A percentile compares a stretch with the other conserved stretches of the same genome.
phyloP scores from a whole-genome alignment of 1,139 yeast genomes.

The Diutina rugosa region DNA sequence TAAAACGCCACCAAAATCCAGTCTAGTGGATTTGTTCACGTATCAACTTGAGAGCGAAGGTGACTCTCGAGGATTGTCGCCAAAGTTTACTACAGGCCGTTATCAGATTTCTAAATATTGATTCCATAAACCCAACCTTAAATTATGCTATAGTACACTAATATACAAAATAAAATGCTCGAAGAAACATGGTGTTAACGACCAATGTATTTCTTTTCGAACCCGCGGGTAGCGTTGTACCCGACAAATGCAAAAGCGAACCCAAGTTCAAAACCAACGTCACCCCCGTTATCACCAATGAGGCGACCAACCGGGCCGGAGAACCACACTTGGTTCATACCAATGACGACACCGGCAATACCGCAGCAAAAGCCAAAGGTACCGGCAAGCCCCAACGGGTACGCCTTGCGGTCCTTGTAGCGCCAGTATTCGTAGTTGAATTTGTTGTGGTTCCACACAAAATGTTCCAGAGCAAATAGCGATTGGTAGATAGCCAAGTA shows the following conservation, averaged over 20 bases:
- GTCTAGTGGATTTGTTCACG: no score
- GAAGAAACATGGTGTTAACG: constrained; percentile 11
- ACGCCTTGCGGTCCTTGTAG: constrained; percentile 39
- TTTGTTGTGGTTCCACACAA: constrained; percentile 55
- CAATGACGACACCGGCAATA: constrained; percentile 72
- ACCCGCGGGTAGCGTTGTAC: constrained; percentile 47
- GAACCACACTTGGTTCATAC: constrained; percentile 83
- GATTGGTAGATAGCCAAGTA: constrained; percentile 80
- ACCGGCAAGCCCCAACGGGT: constrained; percentile 75
- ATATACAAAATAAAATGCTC: not conserved
- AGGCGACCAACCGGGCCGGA: constrained; percentile 49
- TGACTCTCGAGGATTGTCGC: no score
- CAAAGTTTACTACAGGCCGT: no score
- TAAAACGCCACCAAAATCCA: no score
- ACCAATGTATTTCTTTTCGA: constrained; percentile 59
- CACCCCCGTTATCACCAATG: constrained; percentile 69
- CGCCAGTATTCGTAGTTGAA: constrained; percentile 50
- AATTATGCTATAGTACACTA: not conserved
- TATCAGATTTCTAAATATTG: no score
- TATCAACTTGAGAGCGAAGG: no score
- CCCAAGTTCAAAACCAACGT: constrained; percentile 77
- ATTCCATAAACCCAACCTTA: not conserved
- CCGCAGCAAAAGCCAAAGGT: constrained; percentile 70
- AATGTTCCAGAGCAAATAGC: constrained; percentile 64
- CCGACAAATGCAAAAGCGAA: constrained; percentile 57